These are phyloP conservation scores for Mycena alexandri DNA, from an alignment of 768 basidiomycete species.

Conservation along the genomic window DNA sequence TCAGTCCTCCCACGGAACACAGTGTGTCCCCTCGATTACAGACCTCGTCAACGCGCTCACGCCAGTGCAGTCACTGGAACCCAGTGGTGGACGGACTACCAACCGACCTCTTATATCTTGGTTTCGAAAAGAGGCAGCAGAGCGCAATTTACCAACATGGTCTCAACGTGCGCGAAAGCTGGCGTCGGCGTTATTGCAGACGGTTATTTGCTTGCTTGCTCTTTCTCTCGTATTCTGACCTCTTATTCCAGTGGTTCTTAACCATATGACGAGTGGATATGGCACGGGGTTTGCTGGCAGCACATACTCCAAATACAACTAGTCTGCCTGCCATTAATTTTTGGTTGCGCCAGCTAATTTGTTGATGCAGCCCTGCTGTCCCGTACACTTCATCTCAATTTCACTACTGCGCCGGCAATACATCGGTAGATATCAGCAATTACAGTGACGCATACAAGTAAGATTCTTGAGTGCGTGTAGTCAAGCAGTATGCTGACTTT, in stretches of 20 bases:
- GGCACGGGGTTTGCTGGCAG: slow-evolving; percentile 48
- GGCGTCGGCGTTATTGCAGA: slow-evolving; percentile 50
- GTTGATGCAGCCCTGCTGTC: slow-evolving; percentile 36
- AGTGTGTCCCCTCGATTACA: slow-evolving; percentile 15
- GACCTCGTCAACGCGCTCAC: neutral
- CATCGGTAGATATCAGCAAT: slow-evolving; percentile 24
- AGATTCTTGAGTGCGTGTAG: neutral
- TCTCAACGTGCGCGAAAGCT: slow-evolving; percentile 44
- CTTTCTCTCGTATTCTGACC: neutral
- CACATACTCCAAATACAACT: slow-evolving; percentile 48
- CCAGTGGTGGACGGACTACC: slow-evolving; percentile 66
- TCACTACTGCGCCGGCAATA: slow-evolving; percentile 32
- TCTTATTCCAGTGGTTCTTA: slow-evolving; percentile 48
- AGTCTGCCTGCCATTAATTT: slow-evolving; percentile 23
- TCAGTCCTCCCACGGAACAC: slow-evolving; percentile 53
- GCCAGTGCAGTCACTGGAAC: neutral
- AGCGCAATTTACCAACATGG: slow-evolving; percentile 48
- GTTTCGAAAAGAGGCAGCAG: slow-evolving; percentile 57
- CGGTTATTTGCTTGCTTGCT: slow-evolving; percentile 20
- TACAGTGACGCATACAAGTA: slow-evolving; percentile 31
- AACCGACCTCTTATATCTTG: slow-evolving; percentile 59
- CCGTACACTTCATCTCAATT: slow-evolving; percentile 36
- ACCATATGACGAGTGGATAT: slow-evolving; percentile 53
- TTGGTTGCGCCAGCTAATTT: neutral
- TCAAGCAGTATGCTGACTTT: neutral